A percentile compares a stretch with the other conserved stretches of the same genome.
Evolutionary conservation across 2,329 filamentous ascomycete species (phyloP).

Genomic region (Leptoxyphium fumago): DNA sequence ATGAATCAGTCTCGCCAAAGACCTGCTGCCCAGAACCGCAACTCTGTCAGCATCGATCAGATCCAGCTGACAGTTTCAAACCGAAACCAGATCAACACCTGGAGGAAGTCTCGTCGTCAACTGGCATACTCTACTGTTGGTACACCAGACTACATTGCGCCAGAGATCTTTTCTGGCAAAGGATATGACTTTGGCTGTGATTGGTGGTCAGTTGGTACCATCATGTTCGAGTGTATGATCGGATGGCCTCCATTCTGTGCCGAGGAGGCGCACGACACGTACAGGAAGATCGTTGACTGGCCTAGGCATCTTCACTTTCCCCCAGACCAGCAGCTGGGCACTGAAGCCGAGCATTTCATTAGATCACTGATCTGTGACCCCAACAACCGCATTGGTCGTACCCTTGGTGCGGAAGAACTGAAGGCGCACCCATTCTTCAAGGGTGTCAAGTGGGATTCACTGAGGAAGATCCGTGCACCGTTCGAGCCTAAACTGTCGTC

Average conservation of each 20-base stretch:
- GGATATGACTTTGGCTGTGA: conserved; percentile 96
- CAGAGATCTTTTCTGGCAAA: conserved; percentile 92
- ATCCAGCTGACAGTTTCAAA: conserved; percentile 98
- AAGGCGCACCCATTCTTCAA: conserved; percentile 93
- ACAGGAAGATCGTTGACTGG: conserved; percentile 99
- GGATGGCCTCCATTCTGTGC: conserved; percentile 99
- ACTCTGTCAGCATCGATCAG: conserved; percentile 90
- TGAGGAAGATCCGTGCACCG: conserved; percentile 83
- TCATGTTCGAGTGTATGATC: conserved; percentile 98
- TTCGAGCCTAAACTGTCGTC: conserved; percentile 90
- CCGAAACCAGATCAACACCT: conserved; percentile 94
- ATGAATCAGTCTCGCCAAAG: conserved; percentile 44
- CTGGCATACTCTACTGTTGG: conserved; percentile 98
- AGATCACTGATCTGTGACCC: conserved; percentile 71
- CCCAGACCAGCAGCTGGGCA: conserved; percentile 77
- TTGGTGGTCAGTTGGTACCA: conserved; percentile 98
- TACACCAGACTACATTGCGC: conserved; percentile 95
- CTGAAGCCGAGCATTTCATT: conserved; percentile 83
- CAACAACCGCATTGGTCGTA: conserved; percentile 74
- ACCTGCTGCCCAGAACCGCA: conserved; percentile 50
- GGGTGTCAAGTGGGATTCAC: conserved; percentile 84
- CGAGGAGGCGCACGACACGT: conserved; percentile 93
- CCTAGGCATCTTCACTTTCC: conserved; percentile 90
- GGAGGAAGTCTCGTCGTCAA: conserved; percentile 85
- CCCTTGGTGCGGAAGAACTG: conserved; percentile 75